Percentiles rank a stretch among this genome's conserved stretches.
Evolutionary conservation across 2,329 filamentous ascomycete genomes (phyloP).

Genomic region (Trichoderma afroharzianum): DNA sequence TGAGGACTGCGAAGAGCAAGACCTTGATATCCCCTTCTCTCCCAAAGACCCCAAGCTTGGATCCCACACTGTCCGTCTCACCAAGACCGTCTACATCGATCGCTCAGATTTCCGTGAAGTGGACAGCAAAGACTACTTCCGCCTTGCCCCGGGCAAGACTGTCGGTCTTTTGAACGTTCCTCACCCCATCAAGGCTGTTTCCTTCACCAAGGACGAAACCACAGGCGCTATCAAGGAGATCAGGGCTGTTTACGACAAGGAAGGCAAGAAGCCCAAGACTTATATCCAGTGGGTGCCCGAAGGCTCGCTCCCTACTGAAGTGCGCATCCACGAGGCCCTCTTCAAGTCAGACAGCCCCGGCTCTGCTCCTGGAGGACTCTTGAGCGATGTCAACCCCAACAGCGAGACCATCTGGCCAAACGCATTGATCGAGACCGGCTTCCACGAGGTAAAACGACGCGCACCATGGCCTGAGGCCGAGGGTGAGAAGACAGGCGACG

Average conservation of each 20-base stretch:
- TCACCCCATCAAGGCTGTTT: slow-evolving; percentile 65
- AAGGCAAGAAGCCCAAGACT: slow-evolving; percentile 67
- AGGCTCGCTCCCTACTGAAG: slow-evolving; percentile 63
- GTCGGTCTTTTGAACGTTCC: slow-evolving; percentile 72
- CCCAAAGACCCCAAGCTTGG: slow-evolving; percentile 72
- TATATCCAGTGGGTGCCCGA: slow-evolving; percentile 81
- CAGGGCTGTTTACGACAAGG: slow-evolving; percentile 59
- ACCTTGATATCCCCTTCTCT: slow-evolving; percentile 74
- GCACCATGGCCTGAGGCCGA: slow-evolving; percentile 78
- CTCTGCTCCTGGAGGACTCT: slow-evolving; percentile 70
- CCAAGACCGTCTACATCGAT: slow-evolving; percentile 50
- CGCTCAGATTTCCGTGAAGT: slow-evolving; percentile 71
- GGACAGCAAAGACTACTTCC: slow-evolving; percentile 73
- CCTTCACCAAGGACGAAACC: slow-evolving; percentile 62
- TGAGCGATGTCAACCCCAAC: slow-evolving; percentile 74
- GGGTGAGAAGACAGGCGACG: slow-evolving; percentile 45
- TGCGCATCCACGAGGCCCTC: slow-evolving; percentile 70
- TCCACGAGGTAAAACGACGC: slow-evolving; percentile 66
- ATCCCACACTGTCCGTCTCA: slow-evolving; percentile 59
- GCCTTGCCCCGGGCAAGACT: slow-evolving; percentile 70
- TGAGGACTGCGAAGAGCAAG: slow-evolving; percentile 58
- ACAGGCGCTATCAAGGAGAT: slow-evolving; percentile 65
- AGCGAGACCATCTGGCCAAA: slow-evolving; percentile 70
- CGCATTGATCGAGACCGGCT: slow-evolving; percentile 74
- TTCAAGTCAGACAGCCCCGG: slow-evolving; percentile 81